Evolutionary conservation across 108 stramenopile species (phyloP), one percentile per base, ranked within the genome.

Genomic region (Craspedostauros australis): DNA sequence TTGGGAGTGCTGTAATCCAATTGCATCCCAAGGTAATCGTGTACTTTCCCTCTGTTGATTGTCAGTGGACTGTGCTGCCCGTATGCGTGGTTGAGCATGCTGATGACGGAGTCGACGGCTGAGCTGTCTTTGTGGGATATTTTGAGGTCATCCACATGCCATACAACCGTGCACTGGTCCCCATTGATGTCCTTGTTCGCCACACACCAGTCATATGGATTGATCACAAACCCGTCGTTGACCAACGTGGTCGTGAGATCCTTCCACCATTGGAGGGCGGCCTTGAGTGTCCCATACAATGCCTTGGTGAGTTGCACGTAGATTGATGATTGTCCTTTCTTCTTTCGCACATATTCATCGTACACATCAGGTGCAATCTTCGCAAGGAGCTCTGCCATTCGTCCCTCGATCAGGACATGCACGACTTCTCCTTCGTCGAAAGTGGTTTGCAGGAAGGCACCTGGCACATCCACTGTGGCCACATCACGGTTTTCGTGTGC

Each of bases 141-240:
- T 27, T 62, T 73, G 0, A 57, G 27, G 48, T 66, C 54, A 31
- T 68, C 67, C 3, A 68, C 67, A 40, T 74, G 72, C 59, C 59
- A 73, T 14, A 31, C 14, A 4, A 74, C 55, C 15, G 67, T 68
- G 28, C 39, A 58, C 39, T 68, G 66, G 22, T 57, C 50, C 1
- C 60, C 68, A 46, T 66, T 60, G 14, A 73, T 45, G 4, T 40
- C 46, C 41, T 68, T 74, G 42, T 67, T 74, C 19, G 60, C 67
- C 3, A 69, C 68, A 43, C 73, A 75, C 6, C 20, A 14, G 25
- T 75, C 73, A 54, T 75, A 75, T 39, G 68, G 68, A 33, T 75
- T 75, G 8, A 64, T 40, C 4, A 27, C 41, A 39, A 69, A 75
- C 20, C 73, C 73, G 12, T 24, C 19, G 4, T 59, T 39, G 24